Conservation (phyloP, 495 filamentous ascomycete genomes). For the Penicillium simplicissimum region DNA sequence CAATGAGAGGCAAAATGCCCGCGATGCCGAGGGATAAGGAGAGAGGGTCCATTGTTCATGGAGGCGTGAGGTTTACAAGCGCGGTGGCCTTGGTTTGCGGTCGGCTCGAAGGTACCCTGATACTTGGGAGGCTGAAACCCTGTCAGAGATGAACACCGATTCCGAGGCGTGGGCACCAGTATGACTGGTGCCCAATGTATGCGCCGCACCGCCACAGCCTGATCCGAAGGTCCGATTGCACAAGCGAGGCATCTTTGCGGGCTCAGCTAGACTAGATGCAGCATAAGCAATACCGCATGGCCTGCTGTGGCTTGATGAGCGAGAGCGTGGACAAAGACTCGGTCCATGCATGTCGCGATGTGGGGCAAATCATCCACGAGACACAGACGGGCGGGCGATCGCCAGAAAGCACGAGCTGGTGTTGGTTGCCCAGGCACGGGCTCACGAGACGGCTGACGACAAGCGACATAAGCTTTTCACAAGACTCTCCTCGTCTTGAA, state of each 20-base stretch:
- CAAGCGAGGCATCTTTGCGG: not conserved
- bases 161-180: too few species aligned
- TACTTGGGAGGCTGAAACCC: too few species aligned
- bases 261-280: not conserved
- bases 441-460: not conserved
- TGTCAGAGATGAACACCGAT: too few species aligned
- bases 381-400: not conserved
- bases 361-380: not conserved
- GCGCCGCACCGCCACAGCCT: slow-evolving; percentile 30
- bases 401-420: not conserved
- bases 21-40: not conserved
- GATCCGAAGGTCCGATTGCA: not conserved
- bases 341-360: not conserved
- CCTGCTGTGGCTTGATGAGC: not conserved
- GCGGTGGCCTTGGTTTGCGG: too few species aligned
- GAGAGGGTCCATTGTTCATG: not conserved
- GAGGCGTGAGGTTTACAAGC: not conserved
- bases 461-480: not conserved
- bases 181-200: slow-evolving; percentile 9
- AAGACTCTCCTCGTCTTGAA: not conserved
- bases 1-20: not conserved
- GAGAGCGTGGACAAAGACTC: too few species aligned
- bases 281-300: not conserved
- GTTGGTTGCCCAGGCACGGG: not conserved
- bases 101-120: too few species aligned